Conservation (phyloP, 805 yeast genomes). For the Lachancea mirantina region DNA sequence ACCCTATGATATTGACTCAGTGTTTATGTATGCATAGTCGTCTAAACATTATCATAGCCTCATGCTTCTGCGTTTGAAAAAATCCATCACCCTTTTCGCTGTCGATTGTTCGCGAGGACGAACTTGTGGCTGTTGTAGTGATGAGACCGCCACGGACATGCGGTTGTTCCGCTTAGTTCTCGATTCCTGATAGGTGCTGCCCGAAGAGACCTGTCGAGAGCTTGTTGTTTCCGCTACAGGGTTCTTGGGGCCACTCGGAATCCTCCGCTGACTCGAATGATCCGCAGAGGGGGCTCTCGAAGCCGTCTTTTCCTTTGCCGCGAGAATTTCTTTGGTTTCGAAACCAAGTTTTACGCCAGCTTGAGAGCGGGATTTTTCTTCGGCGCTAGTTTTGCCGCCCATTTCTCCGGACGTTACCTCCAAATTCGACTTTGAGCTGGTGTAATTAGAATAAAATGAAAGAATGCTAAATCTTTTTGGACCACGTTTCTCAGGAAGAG, state of each 20-base stretch:
- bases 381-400: background rate
- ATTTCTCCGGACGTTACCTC: background rate
- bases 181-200: slow-evolving; percentile 3
- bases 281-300: too few species aligned
- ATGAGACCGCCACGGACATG: slow-evolving; percentile 14
- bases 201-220: slow-evolving; percentile 2
- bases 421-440: slow-evolving; percentile 10
- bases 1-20: too few species aligned
- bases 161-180: slow-evolving; percentile 7
- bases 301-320: background rate
- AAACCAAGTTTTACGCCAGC: too few species aligned
- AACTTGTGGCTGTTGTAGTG: slow-evolving; percentile 1
- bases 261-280: too few species aligned
- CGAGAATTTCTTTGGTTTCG: background rate
- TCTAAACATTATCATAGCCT: slow-evolving; percentile 13
- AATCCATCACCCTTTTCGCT: slow-evolving; percentile 71
- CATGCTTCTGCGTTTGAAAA: slow-evolving; percentile 61
- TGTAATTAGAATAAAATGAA: slow-evolving; percentile 29
- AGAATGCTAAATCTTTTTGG: slow-evolving; percentile 39
- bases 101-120: slow-evolving; percentile 56
- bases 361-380: background rate
- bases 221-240: slow-evolving; percentile 2
- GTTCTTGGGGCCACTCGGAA: too few species aligned
- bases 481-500: too few species aligned
- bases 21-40: too few species aligned